phyloP scores from a whole-genome alignment of 768 basidiomycete genomes.

The Paxillus ammoniavirescens region DNA sequence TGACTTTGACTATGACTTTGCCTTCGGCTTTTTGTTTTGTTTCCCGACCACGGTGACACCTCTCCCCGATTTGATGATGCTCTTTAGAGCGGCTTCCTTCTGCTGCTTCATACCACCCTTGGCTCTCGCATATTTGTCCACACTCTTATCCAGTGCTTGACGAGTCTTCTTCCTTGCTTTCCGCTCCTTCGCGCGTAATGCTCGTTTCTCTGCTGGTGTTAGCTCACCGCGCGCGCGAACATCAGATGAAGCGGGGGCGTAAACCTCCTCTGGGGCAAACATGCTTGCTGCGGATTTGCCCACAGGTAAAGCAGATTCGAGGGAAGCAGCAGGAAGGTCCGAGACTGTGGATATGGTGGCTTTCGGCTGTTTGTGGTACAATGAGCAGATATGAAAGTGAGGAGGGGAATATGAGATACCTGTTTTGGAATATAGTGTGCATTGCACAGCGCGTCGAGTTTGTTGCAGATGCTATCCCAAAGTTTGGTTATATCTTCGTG shows the following conservation, averaged over 20 bases:
- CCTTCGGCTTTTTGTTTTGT: conserved; percentile 38
- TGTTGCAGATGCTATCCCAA: conserved; percentile 85
- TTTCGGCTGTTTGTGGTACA: conserved; percentile 62
- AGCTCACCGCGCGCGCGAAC: conserved; percentile 74
- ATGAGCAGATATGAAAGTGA: not conserved
- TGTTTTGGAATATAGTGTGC: conserved; percentile 94
- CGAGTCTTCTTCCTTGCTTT: conserved; percentile 71
- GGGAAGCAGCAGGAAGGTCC: conserved; percentile 74
- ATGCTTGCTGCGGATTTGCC: conserved; percentile 71
- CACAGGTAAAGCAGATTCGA: conserved; percentile 92
- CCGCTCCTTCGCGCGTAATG: conserved; percentile 63
- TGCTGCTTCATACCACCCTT: conserved; percentile 63
- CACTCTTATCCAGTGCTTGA: conserved; percentile 59
- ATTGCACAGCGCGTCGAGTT: conserved; percentile 92
- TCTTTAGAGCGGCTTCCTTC: conserved; percentile 81
- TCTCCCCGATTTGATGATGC: conserved; percentile 78
- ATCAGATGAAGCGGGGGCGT: conserved; percentile 54
- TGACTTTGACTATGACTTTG: conserved; percentile 19
- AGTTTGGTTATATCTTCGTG: conserved; percentile 81
- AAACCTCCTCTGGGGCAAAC: conserved; percentile 93
- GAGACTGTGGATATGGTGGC: conserved; percentile 80
- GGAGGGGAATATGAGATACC: conserved; percentile 41
- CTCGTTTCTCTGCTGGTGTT: conserved; percentile 80
- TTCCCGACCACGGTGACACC: conserved; percentile 90
- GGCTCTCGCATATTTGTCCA: conserved; percentile 60